These are phyloP conservation scores for Meira nashicola DNA, from an alignment of 1,284 basidiomycete species.

Conservation along the genomic window DNA sequence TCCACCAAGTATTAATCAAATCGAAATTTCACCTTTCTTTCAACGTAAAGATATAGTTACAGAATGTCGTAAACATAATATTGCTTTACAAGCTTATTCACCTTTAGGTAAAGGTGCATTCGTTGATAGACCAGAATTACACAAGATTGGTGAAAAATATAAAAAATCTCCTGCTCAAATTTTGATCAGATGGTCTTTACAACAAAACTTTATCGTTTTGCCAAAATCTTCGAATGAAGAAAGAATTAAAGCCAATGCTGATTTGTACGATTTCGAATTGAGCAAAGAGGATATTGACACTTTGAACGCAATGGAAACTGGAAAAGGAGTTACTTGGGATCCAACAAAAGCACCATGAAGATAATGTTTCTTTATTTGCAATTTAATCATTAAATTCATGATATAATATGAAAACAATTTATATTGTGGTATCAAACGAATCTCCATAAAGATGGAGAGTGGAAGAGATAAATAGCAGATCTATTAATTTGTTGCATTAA, in stretches of 20 bases:
- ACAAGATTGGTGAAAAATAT: slow-evolving; percentile 56
- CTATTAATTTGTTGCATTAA: not conserved
- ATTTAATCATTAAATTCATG: not conserved
- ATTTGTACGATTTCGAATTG: slow-evolving; percentile 69
- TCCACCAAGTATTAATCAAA: slow-evolving; percentile 44
- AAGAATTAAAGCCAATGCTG: slow-evolving; percentile 66
- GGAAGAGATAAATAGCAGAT: not conserved
- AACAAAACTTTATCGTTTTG: slow-evolving; percentile 58
- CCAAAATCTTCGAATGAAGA: slow-evolving; percentile 69
- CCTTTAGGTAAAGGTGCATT: slow-evolving; percentile 17
- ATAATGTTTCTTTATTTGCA: too few species aligned
- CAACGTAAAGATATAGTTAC: slow-evolving; percentile 73
- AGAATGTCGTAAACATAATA: slow-evolving; percentile 66
- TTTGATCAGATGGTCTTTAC: slow-evolving; percentile 75
- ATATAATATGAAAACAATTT: not conserved
- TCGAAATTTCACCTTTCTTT: slow-evolving; percentile 75
- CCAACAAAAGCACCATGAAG: not conserved
- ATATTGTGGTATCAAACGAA: not conserved
- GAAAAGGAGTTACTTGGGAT: slow-evolving; percentile 16
- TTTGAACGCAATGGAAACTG: slow-evolving; percentile 15
- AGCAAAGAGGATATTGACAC: slow-evolving; percentile 61
- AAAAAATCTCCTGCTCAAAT: slow-evolving; percentile 67
- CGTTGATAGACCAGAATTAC: slow-evolving; percentile 17
- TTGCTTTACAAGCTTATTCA: slow-evolving; percentile 65
- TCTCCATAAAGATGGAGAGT: not conserved